Evolutionary conservation across 106 monocot species (phyloP).

Genomic region (Posidonia australis): DNA sequence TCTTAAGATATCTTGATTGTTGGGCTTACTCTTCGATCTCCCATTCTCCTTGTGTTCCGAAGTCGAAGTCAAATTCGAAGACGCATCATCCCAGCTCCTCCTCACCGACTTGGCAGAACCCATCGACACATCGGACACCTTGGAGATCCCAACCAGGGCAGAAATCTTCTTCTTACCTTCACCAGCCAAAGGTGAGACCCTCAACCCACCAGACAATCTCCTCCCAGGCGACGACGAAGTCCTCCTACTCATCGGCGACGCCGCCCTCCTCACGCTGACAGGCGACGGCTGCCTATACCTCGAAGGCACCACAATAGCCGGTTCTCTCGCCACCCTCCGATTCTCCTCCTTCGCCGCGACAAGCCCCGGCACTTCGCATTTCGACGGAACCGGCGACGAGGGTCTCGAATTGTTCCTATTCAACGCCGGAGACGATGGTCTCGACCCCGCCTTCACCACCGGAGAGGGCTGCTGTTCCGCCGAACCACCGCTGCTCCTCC

Average conservation of each 20-base stretch:
- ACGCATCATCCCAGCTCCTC: conserved; percentile 78
- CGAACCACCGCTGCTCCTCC: conserved; percentile 4
- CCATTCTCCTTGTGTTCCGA: conserved; percentile 37
- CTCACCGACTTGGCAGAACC: conserved; percentile 28
- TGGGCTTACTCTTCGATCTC: conserved; percentile 30
- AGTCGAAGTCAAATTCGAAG: conserved; percentile 6
- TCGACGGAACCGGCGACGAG: conserved; percentile 77
- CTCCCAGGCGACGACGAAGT: conserved; percentile 56
- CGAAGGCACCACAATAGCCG: conserved; percentile 85
- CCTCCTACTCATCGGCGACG: conserved; percentile 36
- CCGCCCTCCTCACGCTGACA: conserved; percentile 27
- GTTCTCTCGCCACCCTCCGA: conserved; percentile 49
- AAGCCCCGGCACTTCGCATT: conserved; percentile 80
- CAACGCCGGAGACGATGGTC: conserved; percentile 30
- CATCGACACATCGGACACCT: conserved; percentile 30
- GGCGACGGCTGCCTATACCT: conserved; percentile 90
- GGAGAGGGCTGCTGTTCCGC: conserved; percentile 10
- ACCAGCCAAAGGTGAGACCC: conserved; percentile 28
- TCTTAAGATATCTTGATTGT: conserved; percentile 40
- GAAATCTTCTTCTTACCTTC: conserved; percentile 54
- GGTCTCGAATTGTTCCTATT: conserved; percentile 24
- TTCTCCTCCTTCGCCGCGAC: conserved; percentile 83
- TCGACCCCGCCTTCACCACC: background rate
- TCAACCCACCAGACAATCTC: conserved; percentile 49
- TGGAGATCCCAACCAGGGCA: conserved; percentile 45